Evolutionary conservation across 768 basidiomycete genomes (phyloP).

Genomic region (Leccinum subgranulosum): DNA sequence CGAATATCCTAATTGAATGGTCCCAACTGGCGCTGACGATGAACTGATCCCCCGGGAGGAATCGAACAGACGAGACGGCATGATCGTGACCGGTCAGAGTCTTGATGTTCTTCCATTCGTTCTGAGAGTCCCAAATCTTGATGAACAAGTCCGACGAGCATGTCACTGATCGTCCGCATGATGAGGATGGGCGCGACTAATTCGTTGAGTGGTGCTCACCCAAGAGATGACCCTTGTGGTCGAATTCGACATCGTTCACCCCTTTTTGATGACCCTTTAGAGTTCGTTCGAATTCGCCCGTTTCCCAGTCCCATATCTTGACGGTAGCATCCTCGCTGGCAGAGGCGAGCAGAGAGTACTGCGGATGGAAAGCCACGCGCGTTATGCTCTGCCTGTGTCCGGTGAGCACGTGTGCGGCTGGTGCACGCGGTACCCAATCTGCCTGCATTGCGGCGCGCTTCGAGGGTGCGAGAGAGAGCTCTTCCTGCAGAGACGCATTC

Average conservation of each 20-base stretch:
- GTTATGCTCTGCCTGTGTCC: slow-evolving; percentile 79
- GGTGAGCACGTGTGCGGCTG: slow-evolving; percentile 72
- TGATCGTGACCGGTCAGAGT: slow-evolving; percentile 91
- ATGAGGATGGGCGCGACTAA: neutral
- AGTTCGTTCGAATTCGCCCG: slow-evolving; percentile 89
- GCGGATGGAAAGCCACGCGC: slow-evolving; percentile 81
- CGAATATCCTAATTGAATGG: slow-evolving; percentile 81
- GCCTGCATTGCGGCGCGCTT: slow-evolving; percentile 58
- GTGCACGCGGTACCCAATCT: slow-evolving; percentile 88
- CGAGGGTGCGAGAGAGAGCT: slow-evolving; percentile 48
- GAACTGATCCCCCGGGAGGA: slow-evolving; percentile 79
- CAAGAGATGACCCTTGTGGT: slow-evolving; percentile 77
- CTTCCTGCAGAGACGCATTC: slow-evolving; percentile 76
- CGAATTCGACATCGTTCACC: slow-evolving; percentile 84
- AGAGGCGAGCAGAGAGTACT: slow-evolving; percentile 77
- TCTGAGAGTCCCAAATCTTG: slow-evolving; percentile 88
- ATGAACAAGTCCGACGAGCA: slow-evolving; percentile 87
- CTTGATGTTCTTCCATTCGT: slow-evolving; percentile 87
- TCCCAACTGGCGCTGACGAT: slow-evolving; percentile 88
- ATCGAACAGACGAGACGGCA: slow-evolving; percentile 81
- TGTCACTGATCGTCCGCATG: slow-evolving; percentile 32
- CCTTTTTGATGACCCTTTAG: slow-evolving; percentile 90
- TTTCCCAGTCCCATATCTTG: slow-evolving; percentile 97
- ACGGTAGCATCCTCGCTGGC: slow-evolving; percentile 88
- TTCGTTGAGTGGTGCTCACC: slow-evolving; percentile 44